Base-by-base conservation (phyloP, 2,329 filamentous ascomycete genomes). In the Cercospora beticola region DNA sequence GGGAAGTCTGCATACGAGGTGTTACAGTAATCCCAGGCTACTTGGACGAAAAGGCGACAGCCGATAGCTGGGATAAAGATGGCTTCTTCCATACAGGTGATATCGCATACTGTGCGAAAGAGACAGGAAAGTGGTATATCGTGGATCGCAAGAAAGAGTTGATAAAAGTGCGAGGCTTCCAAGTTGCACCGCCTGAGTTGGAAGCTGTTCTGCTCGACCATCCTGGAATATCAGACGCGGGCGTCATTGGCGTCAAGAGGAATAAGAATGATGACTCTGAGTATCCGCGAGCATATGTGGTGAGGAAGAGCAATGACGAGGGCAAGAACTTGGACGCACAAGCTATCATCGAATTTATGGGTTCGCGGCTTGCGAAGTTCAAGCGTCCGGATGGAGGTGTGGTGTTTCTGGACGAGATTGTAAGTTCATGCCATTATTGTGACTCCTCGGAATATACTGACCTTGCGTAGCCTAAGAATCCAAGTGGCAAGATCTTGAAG, bases 131-230 rank as follows among this genome's bases (percentile, higher is more conserved):
- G 82, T 94, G 4, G 82, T 96, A n/a, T 76, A 90, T 97, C 66
- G 90, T 93, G 1, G 94, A 97, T 78, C 88, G 93, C 4, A 89
- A 91, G 75, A 91, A 91, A 81, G 88, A 93, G 76, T 67, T 78
- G 64, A 76, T 78, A 68, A 78, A 78, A 66, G 72, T 75, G 26
- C 74, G 92, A 89, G 92, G 91, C 67, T 84, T 90, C 69, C 92
- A 94, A 87, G 92, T 95, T 23, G 91, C 92, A 0, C 92, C 92
- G 0, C 92, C 92, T 1, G 92, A 95, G 77, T 86, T 95, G 0
- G 92, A 95, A 80, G 89, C 90, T 1, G 90, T 93, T 74, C 84
- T 95, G 5, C 86, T 95, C 12, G 86, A 88, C 0, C 92, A 94
- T 77, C 87, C 89, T 0, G 84, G 85, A 7, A 91, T 95, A 14